A percentile compares a stretch with the other conserved stretches of the same genome.
These are phyloP conservation scores for Talaromyces sp. DNA, from an alignment of 2,329 filamentous ascomycete genomes.

Conservation along the genomic window DNA sequence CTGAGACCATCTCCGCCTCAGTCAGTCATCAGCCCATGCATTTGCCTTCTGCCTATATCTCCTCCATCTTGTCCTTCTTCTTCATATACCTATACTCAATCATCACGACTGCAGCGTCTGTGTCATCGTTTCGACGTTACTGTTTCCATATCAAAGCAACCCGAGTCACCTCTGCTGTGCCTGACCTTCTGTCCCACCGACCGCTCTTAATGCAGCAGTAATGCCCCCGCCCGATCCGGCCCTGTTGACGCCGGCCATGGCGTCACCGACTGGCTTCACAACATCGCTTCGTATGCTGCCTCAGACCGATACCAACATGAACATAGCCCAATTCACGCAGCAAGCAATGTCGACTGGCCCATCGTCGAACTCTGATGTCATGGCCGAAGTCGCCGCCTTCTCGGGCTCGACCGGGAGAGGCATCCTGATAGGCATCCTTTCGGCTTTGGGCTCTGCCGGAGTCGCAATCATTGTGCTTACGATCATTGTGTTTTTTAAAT, in stretches of 20 bases:
- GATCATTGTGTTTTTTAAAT: constrained; percentile 89
- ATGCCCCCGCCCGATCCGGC: constrained; percentile 18
- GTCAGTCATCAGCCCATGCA: background rate
- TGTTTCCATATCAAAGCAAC: background rate
- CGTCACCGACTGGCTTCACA: constrained; percentile 19
- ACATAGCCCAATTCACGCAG: background rate
- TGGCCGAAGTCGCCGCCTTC: constrained; percentile 27
- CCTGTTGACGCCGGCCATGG: constrained; percentile 15
- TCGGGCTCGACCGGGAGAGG: constrained; percentile 64
- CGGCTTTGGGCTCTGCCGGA: constrained; percentile 86
- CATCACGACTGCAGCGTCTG: background rate
- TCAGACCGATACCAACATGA: background rate
- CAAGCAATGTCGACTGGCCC: background rate
- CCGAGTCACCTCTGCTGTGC: background rate
- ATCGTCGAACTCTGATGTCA: constrained; percentile 5
- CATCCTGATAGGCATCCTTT: constrained; percentile 90
- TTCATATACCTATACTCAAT: background rate
- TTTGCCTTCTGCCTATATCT: constrained; percentile 10
- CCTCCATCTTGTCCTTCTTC: background rate
- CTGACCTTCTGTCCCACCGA: background rate
- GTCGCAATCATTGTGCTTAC: constrained; percentile 76
- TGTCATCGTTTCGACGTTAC: background rate
- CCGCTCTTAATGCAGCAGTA: constrained; percentile 18
- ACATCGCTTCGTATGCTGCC: constrained; percentile 1
- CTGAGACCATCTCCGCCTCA: background rate